Evolutionary conservation across 768 basidiomycete genomes (phyloP), one percentile per base, ranked within the genome.

Genomic region (Suillus decipiens): DNA sequence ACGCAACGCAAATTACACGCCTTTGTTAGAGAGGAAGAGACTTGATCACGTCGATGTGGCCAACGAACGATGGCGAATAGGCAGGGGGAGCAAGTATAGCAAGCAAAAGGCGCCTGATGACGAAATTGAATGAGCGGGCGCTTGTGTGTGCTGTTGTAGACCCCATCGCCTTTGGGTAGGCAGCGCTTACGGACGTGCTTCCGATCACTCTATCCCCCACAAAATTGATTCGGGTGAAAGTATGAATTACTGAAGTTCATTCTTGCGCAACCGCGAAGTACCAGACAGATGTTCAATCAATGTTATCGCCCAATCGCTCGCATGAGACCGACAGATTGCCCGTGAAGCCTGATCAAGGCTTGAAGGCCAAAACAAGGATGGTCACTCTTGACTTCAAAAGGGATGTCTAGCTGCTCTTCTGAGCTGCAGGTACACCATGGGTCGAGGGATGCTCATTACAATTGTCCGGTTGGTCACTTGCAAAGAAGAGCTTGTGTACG

Each of bases 31-130:
- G 12, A 22, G 45, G 45, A 47, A 47, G n/a, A 47, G 45, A 47
- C 45, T 47, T 47, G 22, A 47, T 47, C 45, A 47, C 22, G 45
- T 47, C 45, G 45, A 47, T 47, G 45, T 47, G 45, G 45, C 45
- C 45, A 47, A 47, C 45, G 45, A 47, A 47, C 45, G 45, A 12
- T 47, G 45, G 22, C 22, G 47, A 15, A 48, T 48, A 24, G 47
- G 47, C 6, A 24, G 47, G 47, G 47, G 47, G 22, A 48, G 47
- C 47, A 47, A 47, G 45, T 47, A 47, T 22, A 47, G 22, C 22
- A 48, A 48, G 7, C 22, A 24, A 48, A 24, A 48, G 47, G 24
- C 14, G 22, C 22, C 22, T 14, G 47, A 24, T 24, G 47, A 48
- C 0, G 22, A 12, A 48, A 24, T 24, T 5, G 47, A 48, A 24